phyloP scores from a whole-genome alignment of 2,329 filamentous ascomycete genomes.

The Seiridium unicorne region DNA sequence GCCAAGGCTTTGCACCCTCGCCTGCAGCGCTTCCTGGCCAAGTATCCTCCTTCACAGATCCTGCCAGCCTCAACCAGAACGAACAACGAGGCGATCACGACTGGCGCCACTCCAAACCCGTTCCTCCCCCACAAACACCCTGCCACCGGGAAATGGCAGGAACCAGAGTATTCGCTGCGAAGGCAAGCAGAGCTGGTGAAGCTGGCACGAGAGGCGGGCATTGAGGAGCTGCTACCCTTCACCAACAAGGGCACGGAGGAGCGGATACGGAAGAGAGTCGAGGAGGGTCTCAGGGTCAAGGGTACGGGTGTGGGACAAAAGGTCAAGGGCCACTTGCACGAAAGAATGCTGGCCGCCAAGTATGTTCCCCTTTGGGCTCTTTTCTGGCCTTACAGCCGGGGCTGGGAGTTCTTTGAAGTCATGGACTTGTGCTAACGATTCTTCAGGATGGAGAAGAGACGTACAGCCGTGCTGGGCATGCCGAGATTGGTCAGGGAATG shows the following conservation, averaged over 20 bases:
- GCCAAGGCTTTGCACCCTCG: constrained; percentile 73
- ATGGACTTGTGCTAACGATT: not conserved
- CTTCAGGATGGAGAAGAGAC: constrained; percentile 76
- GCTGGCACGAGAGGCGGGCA: constrained; percentile 73
- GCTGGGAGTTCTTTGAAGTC: not conserved
- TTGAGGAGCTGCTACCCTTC: constrained; percentile 77
- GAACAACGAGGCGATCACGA: constrained; percentile 26
- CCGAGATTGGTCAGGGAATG: constrained; percentile 86
- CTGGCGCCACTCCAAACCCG: constrained; percentile 57
- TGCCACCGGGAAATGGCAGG: constrained; percentile 77
- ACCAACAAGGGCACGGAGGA: constrained; percentile 74
- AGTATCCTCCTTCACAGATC: constrained; percentile 74
- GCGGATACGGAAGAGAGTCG: constrained; percentile 68
- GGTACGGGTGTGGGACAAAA: constrained; percentile 89
- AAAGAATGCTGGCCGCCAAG: constrained; percentile 78
- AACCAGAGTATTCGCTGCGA: constrained; percentile 78
- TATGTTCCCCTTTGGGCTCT: constrained; percentile 38
- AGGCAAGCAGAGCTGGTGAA: constrained; percentile 90
- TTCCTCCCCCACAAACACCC: constrained; percentile 80
- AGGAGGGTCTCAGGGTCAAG: constrained; percentile 81
- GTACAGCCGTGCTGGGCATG: constrained; percentile 93
- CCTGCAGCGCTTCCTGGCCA: constrained; percentile 82
- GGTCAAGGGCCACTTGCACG: constrained; percentile 94
- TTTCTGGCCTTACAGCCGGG: not conserved
- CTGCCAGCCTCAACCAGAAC: constrained; percentile 38